Conservation (phyloP, 2,329 filamentous ascomycete genomes). For the Diaporthe longicolla region DNA sequence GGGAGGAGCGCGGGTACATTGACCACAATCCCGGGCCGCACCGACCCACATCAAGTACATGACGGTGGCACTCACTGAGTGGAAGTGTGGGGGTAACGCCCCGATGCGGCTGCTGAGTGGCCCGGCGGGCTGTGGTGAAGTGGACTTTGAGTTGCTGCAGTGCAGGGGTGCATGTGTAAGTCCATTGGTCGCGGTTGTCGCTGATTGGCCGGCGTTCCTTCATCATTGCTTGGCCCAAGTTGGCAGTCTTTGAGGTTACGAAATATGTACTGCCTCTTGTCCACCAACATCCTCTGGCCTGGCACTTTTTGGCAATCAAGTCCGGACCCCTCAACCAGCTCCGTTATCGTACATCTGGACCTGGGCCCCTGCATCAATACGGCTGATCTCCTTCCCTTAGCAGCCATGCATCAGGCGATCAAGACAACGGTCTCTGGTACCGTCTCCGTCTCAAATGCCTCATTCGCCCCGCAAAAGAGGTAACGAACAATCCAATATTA, state of each 20-base stretch:
- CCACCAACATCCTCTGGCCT: background rate
- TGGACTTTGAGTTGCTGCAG: background rate
- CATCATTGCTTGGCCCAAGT: background rate
- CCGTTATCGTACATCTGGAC: background rate
- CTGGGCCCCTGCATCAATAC: conserved; percentile 6
- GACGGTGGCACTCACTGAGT: background rate
- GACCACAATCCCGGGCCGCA: conserved; percentile 20
- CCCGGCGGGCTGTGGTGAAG: background rate
- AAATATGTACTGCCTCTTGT: conserved; percentile 13
- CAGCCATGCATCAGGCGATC: background rate
- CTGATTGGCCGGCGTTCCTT: background rate
- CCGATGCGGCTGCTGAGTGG: background rate
- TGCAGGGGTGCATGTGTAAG: conserved; percentile 7
- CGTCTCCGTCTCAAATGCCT: conserved; percentile 26
- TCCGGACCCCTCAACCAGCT: background rate
- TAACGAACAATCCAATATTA: background rate
- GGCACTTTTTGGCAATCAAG: background rate
- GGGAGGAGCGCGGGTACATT: conserved; percentile 16
- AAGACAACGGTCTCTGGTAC: background rate
- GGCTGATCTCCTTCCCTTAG: conserved; percentile 21
- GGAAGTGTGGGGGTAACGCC: background rate
- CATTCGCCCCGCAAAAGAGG: background rate
- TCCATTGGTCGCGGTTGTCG: background rate
- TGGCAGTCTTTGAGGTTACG: background rate
- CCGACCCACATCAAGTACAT: conserved; percentile 10